Conservation (phyloP, 768 basidiomycete genomes). For the Boletus eberwhitei region DNA sequence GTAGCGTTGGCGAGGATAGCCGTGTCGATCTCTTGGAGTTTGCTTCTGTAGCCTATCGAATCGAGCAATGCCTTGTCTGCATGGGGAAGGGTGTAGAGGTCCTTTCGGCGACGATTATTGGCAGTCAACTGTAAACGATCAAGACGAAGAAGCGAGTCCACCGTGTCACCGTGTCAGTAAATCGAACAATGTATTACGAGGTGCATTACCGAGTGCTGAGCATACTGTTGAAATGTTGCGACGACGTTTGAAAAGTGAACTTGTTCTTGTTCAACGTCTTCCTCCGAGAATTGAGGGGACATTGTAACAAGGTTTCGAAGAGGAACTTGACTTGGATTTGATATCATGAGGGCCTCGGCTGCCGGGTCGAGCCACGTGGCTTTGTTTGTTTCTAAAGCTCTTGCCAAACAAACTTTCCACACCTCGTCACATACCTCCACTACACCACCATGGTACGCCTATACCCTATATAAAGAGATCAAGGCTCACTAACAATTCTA, state of each 20-base stretch:
- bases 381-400: conserved; percentile 27
- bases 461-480: no score
- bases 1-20: conserved; percentile 79
- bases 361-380: conserved; percentile 12
- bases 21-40: conserved; percentile 74
- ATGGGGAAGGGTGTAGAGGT: conserved; percentile 65
- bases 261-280: conserved; percentile 54
- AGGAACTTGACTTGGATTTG: no score
- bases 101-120: conserved; percentile 71
- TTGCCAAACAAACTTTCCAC: conserved; percentile 21
- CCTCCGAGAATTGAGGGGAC: conserved; percentile 28
- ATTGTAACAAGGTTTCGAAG: conserved; percentile 6
- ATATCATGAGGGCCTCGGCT: neutral
- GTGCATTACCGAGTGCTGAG: conserved; percentile 51
- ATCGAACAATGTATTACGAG: neutral
- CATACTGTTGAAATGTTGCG: conserved; percentile 71
- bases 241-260: conserved; percentile 75
- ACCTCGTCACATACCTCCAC: neutral
- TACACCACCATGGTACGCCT: conserved; percentile 16
- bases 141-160: neutral
- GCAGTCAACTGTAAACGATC: conserved; percentile 43
- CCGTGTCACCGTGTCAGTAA: neutral
- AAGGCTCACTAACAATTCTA: neutral
- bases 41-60: conserved; percentile 69
- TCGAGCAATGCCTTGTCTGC: conserved; percentile 69